A percentile compares a stretch with the other conserved stretches of the same genome.
Conservation (phyloP, 148 eudicot species). For the Diospyros lotus region DNA sequence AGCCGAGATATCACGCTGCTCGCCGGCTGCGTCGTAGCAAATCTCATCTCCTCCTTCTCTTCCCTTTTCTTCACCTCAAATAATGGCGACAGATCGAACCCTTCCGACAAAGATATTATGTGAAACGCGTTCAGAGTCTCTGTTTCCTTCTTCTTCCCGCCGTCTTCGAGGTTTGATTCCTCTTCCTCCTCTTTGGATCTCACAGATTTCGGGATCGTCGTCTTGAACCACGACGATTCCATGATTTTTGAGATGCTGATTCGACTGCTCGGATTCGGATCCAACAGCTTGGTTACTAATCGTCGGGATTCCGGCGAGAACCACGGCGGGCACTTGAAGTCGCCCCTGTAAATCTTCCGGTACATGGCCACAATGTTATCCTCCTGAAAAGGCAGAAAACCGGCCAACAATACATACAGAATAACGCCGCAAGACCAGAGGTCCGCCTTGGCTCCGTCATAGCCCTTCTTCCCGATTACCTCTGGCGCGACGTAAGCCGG, state of each 20-base stretch:
- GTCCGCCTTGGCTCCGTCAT: conserved; percentile 46
- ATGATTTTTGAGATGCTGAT: conserved; percentile 24
- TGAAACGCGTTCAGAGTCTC: conserved; percentile 43
- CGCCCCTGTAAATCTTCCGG: conserved; percentile 31
- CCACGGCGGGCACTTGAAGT: conserved; percentile 46
- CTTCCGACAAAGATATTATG: conserved; percentile 40
- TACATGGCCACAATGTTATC: conserved; percentile 36
- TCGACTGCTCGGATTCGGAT: conserved; percentile 34
- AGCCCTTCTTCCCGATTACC: conserved; percentile 34
- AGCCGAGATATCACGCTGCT: conserved; percentile 34
- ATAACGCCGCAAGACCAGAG: conserved; percentile 54
- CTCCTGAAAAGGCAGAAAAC: conserved; percentile 44
- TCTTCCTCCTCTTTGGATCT: conserved; percentile 4
- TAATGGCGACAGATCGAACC: conserved; percentile 42
- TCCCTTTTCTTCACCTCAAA: conserved; percentile 35
- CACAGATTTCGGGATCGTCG: conserved; percentile 19
- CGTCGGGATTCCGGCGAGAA: conserved; percentile 33
- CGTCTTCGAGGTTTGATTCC: background rate
- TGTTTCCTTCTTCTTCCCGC: conserved; percentile 20
- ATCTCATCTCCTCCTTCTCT: conserved; percentile 32
- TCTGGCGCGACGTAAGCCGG: conserved; percentile 48
- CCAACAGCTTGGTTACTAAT: conserved; percentile 29
- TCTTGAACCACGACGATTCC: conserved; percentile 38
- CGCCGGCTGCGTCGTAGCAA: conserved; percentile 34
- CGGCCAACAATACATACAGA: conserved; percentile 41